These are phyloP conservation scores for Phytophthora sojae DNA, from an alignment of 352 stramenopile species.

Conservation along the genomic window DNA sequence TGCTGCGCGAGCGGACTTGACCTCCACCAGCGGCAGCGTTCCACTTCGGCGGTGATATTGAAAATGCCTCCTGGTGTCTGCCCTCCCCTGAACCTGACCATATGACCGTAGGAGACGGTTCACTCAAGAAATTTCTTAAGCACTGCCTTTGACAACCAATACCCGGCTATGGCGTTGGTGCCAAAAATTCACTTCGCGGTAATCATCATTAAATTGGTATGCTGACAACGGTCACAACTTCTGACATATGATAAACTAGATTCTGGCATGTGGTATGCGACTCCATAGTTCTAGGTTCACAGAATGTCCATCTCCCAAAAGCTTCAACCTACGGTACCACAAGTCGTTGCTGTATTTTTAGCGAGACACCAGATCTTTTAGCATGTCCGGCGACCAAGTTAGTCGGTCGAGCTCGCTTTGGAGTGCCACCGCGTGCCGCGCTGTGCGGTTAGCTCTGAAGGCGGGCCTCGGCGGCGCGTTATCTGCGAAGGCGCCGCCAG, in stretches of 20 bases:
- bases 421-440: background rate
- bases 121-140: slow-evolving; percentile 23
- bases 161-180: background rate
- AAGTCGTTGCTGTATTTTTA: slow-evolving; percentile 2
- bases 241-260: slow-evolving; percentile 9
- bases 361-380: background rate
- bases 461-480: slow-evolving; percentile 5
- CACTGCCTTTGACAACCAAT: background rate
- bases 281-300: background rate
- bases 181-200: background rate
- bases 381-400: background rate
- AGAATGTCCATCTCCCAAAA: slow-evolving; percentile 16
- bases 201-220: too few species aligned
- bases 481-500: slow-evolving; percentile 3
- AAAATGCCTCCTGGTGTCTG: slow-evolving; percentile 8
- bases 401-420: background rate
- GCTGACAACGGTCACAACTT: background rate
- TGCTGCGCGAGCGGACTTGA: slow-evolving; percentile 6
- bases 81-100: background rate
- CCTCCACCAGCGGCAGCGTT: slow-evolving; percentile 4
- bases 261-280: background rate
- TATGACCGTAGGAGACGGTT: slow-evolving; percentile 27
- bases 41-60: slow-evolving; percentile 12
- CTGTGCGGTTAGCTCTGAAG: background rate
- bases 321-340: slow-evolving; percentile 17